Evolutionary conservation across 495 filamentous ascomycete species (phyloP).

Genomic region (Penicillium ucsense): DNA sequence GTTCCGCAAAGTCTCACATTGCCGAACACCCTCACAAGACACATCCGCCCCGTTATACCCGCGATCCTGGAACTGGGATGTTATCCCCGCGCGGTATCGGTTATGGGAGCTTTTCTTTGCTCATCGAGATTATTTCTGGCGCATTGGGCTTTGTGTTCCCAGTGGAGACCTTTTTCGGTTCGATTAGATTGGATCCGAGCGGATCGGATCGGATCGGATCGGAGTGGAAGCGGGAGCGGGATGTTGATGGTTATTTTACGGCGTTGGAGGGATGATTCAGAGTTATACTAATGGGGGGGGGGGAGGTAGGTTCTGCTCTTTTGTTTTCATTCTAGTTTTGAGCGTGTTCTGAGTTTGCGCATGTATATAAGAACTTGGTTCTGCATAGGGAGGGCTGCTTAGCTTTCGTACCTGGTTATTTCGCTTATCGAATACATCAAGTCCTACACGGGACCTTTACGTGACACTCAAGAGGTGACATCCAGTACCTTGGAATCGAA

Average conservation of each 20-base stretch:
- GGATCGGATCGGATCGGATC: not conserved
- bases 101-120: conserved; percentile 90
- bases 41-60: conserved; percentile 11
- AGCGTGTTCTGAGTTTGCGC: too few relatives aligned
- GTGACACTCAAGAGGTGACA: too few relatives aligned
- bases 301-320: too few relatives aligned
- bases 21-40: conserved; percentile 7
- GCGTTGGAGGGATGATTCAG: too few relatives aligned
- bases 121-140: conserved; percentile 94
- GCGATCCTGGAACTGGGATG: conserved; percentile 21
- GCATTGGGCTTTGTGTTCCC: conserved; percentile 82
- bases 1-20: not conserved
- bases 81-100: conserved; percentile 54
- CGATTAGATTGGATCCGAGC: not conserved
- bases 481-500: too few relatives aligned
- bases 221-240: not conserved
- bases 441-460: too few relatives aligned
- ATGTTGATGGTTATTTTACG: not conserved
- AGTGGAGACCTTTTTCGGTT: conserved; percentile 55
- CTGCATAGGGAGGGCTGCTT: too few relatives aligned
- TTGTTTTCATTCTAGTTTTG: too few relatives aligned
- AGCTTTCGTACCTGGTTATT: too few relatives aligned
- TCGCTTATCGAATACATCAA: too few relatives aligned
- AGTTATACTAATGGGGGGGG: too few relatives aligned
- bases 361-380: too few relatives aligned